Evolutionary conservation across 2,329 filamentous ascomycete genomes (phyloP).

Genomic region (Apiospora koreana): DNA sequence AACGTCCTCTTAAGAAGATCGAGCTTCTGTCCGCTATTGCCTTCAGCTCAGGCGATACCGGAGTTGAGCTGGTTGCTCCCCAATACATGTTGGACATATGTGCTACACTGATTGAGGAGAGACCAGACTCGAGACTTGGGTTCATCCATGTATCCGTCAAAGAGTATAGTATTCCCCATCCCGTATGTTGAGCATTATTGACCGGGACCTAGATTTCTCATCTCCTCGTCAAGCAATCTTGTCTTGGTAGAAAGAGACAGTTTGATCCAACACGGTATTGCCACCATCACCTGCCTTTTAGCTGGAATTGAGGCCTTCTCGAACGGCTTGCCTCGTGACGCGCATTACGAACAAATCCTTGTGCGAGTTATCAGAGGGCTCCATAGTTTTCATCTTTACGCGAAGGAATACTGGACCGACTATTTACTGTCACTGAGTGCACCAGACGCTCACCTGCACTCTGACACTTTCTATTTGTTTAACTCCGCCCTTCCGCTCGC

Average conservation of each 20-base stretch:
- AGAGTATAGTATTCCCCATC: conserved; percentile 22
- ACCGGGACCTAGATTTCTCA: conserved; percentile 2
- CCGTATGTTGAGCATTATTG: neutral
- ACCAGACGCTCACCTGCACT: no score
- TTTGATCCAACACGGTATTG: conserved; percentile 22
- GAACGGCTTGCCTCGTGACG: neutral
- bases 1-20: conserved; percentile 32
- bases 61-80: conserved; percentile 19
- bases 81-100: conserved; percentile 27
- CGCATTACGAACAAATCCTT: conserved; percentile 1
- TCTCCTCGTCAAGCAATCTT: conserved; percentile 11
- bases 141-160: conserved; percentile 32
- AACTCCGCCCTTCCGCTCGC: neutral
- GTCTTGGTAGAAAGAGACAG: conserved; percentile 15
- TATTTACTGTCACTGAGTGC: conserved; percentile 23
- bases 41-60: conserved; percentile 23
- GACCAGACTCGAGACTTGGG: conserved; percentile 22
- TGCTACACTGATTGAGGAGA: conserved; percentile 25
- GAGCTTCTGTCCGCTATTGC: conserved; percentile 37
- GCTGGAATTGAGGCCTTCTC: conserved; percentile 24
- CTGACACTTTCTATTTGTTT: neutral
- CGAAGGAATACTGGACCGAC: conserved; percentile 32
- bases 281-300: conserved; percentile 25
- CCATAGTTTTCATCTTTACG: conserved; percentile 32
- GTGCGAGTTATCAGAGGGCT: conserved; percentile 27